Conservation (phyloP, 768 basidiomycete species). For the Thelephora aurantiotincta region DNA sequence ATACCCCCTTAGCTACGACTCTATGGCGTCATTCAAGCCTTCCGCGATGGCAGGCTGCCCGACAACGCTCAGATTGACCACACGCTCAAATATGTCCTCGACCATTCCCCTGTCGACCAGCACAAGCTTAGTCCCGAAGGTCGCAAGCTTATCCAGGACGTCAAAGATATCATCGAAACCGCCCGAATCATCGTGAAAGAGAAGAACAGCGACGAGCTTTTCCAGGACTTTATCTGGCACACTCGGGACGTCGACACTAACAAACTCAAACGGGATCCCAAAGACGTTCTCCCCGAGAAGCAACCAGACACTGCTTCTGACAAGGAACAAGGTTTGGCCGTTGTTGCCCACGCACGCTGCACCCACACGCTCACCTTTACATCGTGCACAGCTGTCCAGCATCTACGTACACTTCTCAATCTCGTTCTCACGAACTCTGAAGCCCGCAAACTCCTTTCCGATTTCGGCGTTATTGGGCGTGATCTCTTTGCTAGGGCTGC, state of each 20-base stretch:
- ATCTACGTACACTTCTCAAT: slow-evolving; percentile 77
- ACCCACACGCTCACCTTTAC: too few relatives aligned
- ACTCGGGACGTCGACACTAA: slow-evolving; percentile 40
- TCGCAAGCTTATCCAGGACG: slow-evolving; percentile 58
- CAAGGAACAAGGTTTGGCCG: slow-evolving; percentile 39
- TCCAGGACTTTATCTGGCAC: slow-evolving; percentile 85
- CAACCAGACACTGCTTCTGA: slow-evolving; percentile 34
- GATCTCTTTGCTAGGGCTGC: slow-evolving; percentile 72
- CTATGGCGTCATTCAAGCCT: slow-evolving; percentile 70
- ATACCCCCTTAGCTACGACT: slow-evolving; percentile 38
- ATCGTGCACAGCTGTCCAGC: slow-evolving; percentile 61
- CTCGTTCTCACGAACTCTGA: slow-evolving; percentile 90
- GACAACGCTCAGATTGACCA: slow-evolving; percentile 70
- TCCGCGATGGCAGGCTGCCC: slow-evolving; percentile 67
- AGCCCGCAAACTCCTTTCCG: slow-evolving; percentile 76
- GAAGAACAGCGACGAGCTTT: slow-evolving; percentile 84
- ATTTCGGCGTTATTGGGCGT: slow-evolving; percentile 65
- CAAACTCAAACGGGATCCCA: slow-evolving; percentile 27
- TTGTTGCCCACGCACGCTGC: background rate
- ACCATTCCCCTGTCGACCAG: slow-evolving; percentile 43
- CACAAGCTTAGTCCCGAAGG: slow-evolving; percentile 66
- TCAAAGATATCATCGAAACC: slow-evolving; percentile 70
- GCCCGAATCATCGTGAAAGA: slow-evolving; percentile 53
- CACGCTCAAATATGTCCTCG: slow-evolving; percentile 51
- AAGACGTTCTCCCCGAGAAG: slow-evolving; percentile 33